Base-by-base conservation (phyloP, 805 yeast species). In the Torulaspora gathmanii region DNA sequence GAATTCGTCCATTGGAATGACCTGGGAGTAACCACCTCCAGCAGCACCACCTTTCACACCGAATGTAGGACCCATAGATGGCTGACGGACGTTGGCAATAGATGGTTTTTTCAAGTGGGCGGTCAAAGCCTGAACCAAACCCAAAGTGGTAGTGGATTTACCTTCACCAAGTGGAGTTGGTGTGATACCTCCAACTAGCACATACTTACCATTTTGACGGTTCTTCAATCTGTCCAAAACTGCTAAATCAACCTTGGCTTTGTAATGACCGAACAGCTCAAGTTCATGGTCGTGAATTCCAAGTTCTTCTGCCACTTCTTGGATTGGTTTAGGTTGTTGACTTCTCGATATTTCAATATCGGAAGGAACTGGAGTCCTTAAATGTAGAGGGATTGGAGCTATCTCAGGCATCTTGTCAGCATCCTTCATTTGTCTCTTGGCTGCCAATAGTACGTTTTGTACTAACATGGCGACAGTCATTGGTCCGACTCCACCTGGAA, bases 31-130 rank as follows among this genome's bases (percentile, higher is more conserved):
- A 38, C 98, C 98, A 64, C 98, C 99, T 58, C 99, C 99, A 15
- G 98, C 98, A 46, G 99, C 99, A 68, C 98, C 98, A 61, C 99
- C 99, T 71, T 91, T 91, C 58, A 91, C 89, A 67, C 99, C 99
- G 60, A 91, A 91, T 15, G 98, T 91, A 41, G 99, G 99, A 31
- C 98, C 98, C 96, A 91, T 88, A 8, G 95, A 85, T 23, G 98
- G 98, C 67, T 91, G 99, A 67, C 99, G 85, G 41, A 91, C 96
- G 60, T 87, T 89, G 43, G 98, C 99, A 66, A 90, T 81, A 30
- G 95, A 82, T 47, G 83, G 83, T 65, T 79, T 81, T 42, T 80
- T 77, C 58, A 91, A 74, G 60, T 88, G 95, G 20, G 96, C 96
- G 49, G 96, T 95, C 47, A 91, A 72, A 12, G 99, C 95, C 70